Evolutionary conservation across 1,284 basidiomycete species (phyloP).

Genomic region (Boletus mariae): DNA sequence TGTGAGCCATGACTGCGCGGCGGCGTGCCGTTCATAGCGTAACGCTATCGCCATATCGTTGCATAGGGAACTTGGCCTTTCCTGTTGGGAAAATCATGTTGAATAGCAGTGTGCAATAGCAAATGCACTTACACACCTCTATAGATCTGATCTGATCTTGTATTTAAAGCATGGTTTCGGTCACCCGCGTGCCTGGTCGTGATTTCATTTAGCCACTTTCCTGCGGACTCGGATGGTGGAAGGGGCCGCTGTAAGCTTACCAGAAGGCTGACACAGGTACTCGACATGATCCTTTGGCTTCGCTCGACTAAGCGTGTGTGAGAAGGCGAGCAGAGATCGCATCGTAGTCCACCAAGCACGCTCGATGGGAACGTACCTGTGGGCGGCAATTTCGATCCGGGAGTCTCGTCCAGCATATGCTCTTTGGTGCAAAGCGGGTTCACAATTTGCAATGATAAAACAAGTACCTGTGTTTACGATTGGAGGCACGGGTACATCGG

Average conservation of each 20-base stretch:
- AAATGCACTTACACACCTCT: slow-evolving; percentile 30
- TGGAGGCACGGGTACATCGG: slow-evolving; percentile 4
- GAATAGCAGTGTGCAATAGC: slow-evolving; percentile 28
- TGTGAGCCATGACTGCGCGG: slow-evolving; percentile 23
- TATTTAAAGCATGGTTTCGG: slow-evolving; percentile 33
- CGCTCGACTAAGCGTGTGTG: slow-evolving; percentile 3
- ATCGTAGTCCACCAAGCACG: slow-evolving; percentile 15
- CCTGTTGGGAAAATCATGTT: slow-evolving; percentile 38
- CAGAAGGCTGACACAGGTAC: slow-evolving; percentile 23
- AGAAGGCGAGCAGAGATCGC: slow-evolving; percentile 6
- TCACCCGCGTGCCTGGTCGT: slow-evolving; percentile 32
- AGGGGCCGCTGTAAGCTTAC: slow-evolving; percentile 14
- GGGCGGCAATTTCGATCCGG: slow-evolving; percentile 23
- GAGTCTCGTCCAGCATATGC: slow-evolving; percentile 13
- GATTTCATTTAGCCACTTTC: slow-evolving; percentile 37
- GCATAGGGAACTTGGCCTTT: slow-evolving; percentile 34
- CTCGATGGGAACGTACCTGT: slow-evolving; percentile 13
- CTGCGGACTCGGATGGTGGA: slow-evolving; percentile 26
- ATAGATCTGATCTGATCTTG: slow-evolving; percentile 32
- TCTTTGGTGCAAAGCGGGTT: slow-evolving; percentile 3
- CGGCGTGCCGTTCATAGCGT: slow-evolving; percentile 35
- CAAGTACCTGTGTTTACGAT: slow-evolving; percentile 4
- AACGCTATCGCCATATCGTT: slow-evolving; percentile 35
- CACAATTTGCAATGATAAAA: slow-evolving; percentile 21
- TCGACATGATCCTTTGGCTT: background rate